Evolutionary conservation across 768 basidiomycete species (phyloP).

Genomic region (Suillus hirtellus): DNA sequence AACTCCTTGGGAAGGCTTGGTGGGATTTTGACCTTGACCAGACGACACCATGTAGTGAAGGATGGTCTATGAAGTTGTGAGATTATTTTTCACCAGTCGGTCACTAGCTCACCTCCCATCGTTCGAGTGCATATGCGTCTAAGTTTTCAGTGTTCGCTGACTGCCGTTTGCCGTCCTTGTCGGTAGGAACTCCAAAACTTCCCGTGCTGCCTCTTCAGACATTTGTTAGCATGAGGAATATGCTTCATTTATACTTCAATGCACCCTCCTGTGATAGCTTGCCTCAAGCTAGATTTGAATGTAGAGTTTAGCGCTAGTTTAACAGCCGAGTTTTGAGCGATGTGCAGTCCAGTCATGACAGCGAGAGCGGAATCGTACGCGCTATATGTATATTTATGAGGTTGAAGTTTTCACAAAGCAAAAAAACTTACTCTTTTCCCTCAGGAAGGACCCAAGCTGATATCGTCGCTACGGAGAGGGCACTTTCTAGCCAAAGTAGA

Average conservation of each 20-base stretch:
- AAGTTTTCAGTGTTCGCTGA: constrained; percentile 58
- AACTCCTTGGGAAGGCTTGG: constrained; percentile 81
- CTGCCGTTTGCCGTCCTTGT: constrained; percentile 59
- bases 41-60: constrained; percentile 98
- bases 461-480: constrained; percentile 68
- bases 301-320: constrained; percentile 70
- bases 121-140: constrained; percentile 80
- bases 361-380: constrained; percentile 68
- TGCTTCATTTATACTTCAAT: constrained; percentile 21
- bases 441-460: constrained; percentile 75
- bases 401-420: neutral
- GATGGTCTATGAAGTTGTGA: constrained; percentile 64
- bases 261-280: constrained; percentile 88
- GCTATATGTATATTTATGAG: constrained; percentile 39
- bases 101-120: constrained; percentile 76
- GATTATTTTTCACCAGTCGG: constrained; percentile 1
- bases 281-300: constrained; percentile 78
- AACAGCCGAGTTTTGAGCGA: constrained; percentile 58
- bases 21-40: constrained; percentile 70
- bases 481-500: constrained; percentile 82
- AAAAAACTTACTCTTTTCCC: constrained; percentile 58
- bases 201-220: constrained; percentile 63
- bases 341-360: constrained; percentile 67
- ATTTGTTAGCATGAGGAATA: constrained; percentile 12
- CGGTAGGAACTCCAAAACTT: constrained; percentile 83